phyloP scores from a whole-genome alignment of 2,329 filamentous ascomycete species.

The Venturia pyrina region DNA sequence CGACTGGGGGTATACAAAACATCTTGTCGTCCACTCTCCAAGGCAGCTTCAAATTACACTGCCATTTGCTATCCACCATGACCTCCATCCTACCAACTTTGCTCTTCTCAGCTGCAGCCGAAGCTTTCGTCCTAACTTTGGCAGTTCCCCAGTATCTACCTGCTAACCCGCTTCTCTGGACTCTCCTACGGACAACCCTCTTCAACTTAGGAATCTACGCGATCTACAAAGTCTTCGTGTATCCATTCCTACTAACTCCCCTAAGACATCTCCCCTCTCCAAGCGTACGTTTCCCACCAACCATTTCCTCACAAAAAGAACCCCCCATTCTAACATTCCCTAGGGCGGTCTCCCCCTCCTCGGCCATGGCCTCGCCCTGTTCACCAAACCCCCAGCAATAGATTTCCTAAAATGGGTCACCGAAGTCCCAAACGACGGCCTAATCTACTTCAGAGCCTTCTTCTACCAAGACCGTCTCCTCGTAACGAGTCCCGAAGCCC shows the following conservation, averaged over 20 bases:
- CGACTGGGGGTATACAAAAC: neutral
- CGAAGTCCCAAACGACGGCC: constrained; percentile 29
- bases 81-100: neutral
- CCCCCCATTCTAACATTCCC: neutral
- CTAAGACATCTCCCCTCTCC: constrained; percentile 29
- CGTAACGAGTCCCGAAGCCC: constrained; percentile 28
- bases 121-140: constrained; percentile 7
- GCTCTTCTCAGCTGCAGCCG: constrained; percentile 7
- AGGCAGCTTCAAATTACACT: too few relatives aligned
- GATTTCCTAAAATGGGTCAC: constrained; percentile 27
- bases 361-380: constrained; percentile 27
- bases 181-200: constrained; percentile 1
- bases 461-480: constrained; percentile 29
- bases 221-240: constrained; percentile 12
- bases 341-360: constrained; percentile 19
- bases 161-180: constrained; percentile 12
- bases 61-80: neutral
- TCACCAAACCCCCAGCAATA: constrained; percentile 25
- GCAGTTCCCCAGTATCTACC: constrained; percentile 11
- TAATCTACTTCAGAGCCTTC: constrained; percentile 30
- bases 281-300: constrained; percentile 11
- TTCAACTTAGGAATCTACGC: neutral
- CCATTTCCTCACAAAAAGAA: neutral
- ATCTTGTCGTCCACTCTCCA: too few relatives aligned
- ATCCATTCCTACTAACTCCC: constrained; percentile 22